Evolutionary conservation across 192 early-diverging fungal species (phyloP).

Genomic region (Gonapodya prolifera): DNA sequence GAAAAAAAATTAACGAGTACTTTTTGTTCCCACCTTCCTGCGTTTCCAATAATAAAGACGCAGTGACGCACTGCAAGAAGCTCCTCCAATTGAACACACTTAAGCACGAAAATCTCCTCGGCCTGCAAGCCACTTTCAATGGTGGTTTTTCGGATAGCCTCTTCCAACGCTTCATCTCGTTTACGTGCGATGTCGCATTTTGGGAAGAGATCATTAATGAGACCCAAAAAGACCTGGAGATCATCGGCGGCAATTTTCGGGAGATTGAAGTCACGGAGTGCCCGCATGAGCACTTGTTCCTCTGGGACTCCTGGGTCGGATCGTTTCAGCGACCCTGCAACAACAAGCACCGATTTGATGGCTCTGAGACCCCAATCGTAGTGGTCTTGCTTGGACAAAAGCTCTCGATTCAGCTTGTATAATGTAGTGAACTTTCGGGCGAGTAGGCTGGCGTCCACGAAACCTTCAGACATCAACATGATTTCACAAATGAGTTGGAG

Average conservation of each 20-base stretch:
- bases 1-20: not conserved
- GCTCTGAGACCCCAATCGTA: conserved; percentile 58
- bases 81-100: conserved; percentile 50
- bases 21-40: conserved; percentile 18
- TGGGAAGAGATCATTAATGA: conserved; percentile 52
- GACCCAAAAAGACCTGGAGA: conserved; percentile 50
- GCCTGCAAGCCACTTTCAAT: conserved; percentile 46
- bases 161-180: conserved; percentile 41
- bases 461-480: conserved; percentile 60
- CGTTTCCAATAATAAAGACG: conserved; percentile 55
- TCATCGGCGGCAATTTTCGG: conserved; percentile 54
- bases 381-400: conserved; percentile 55
- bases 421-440: conserved; percentile 53
- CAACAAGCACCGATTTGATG: conserved; percentile 53
- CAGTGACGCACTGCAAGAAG: conserved; percentile 51
- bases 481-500: conserved; percentile 57
- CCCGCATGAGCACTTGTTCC: conserved; percentile 52
- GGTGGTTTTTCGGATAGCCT: conserved; percentile 49
- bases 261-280: conserved; percentile 53
- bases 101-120: conserved; percentile 51
- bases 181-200: conserved; percentile 47
- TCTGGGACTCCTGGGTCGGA: conserved; percentile 45
- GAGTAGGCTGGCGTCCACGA: conserved; percentile 45
- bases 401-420: conserved; percentile 47
- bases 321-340: conserved; percentile 48